A percentile compares a stretch with the other conserved stretches of the same genome.
phyloP scores from a whole-genome alignment of 305 asterid genomes.

The Andrographis paniculata region DNA sequence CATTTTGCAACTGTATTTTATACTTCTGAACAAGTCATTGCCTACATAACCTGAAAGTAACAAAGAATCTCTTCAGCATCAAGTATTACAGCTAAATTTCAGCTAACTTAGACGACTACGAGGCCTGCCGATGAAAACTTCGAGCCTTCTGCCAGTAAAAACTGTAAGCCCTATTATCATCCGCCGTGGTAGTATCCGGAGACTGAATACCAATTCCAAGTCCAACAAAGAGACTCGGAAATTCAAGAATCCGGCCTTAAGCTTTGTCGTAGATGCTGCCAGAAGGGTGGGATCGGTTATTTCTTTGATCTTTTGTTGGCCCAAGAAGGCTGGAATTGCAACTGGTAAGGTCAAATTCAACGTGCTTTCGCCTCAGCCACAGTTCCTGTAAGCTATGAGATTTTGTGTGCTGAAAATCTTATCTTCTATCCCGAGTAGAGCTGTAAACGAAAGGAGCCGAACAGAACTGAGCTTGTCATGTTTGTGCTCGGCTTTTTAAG shows the following conservation, averaged over 20 bases:
- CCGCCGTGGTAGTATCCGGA: slow-evolving; percentile 23
- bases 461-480: too few relatives aligned
- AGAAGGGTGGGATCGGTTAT: slow-evolving; percentile 22
- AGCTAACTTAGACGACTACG: background rate
- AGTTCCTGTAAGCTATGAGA: slow-evolving; percentile 30
- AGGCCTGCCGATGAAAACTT: slow-evolving; percentile 19
- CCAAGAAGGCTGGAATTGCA: slow-evolving; percentile 23
- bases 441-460: background rate
- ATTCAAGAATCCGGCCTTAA: slow-evolving; percentile 17
- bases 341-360: slow-evolving; percentile 3
- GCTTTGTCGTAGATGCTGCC: slow-evolving; percentile 23
- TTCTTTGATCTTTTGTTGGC: slow-evolving; percentile 22
- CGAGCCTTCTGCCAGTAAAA: slow-evolving; percentile 25
- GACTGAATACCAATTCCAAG: slow-evolving; percentile 11
- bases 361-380: slow-evolving; percentile 17
- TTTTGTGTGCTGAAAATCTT: background rate
- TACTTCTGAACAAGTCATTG: too few relatives aligned
- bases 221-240: slow-evolving; percentile 9
- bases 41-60: too few relatives aligned
- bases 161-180: slow-evolving; percentile 23
- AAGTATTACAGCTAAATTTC: too few relatives aligned
- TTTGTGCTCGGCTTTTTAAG: background rate
- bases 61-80: too few relatives aligned
- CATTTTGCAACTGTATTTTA: too few relatives aligned
- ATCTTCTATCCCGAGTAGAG: background rate